These are phyloP conservation scores for Botrytis pseudocinerea DNA, from an alignment of 2,329 filamentous ascomycete genomes.

Conservation along the genomic window DNA sequence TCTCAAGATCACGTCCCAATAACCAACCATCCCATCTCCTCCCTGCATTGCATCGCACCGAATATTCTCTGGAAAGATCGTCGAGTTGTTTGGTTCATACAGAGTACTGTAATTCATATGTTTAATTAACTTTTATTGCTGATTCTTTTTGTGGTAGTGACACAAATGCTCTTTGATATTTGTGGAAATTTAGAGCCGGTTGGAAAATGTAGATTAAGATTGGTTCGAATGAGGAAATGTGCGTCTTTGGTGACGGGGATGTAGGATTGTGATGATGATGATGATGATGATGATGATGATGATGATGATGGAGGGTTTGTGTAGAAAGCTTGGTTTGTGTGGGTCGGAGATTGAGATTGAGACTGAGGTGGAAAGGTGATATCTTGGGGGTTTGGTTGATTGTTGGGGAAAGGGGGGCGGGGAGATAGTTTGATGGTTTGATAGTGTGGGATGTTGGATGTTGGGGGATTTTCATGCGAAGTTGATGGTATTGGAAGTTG, in stretches of 20 bases:
- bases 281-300: not conserved
- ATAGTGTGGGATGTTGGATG: not conserved
- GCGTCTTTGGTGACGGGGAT: not conserved
- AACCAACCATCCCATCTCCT: too few species aligned
- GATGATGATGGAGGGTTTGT: not conserved
- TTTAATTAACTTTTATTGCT: too few species aligned
- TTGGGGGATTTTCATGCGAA: not conserved
- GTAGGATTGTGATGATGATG: not conserved
- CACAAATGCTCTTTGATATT: not conserved
- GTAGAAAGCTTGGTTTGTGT: fast-evolving
- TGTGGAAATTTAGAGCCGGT: not conserved
- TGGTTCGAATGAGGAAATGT: not conserved
- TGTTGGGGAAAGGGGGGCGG: too few species aligned
- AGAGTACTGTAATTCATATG: too few species aligned
- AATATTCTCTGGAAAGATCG: too few species aligned
- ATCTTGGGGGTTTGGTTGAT: not conserved
- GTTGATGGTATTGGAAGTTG: too few species aligned
- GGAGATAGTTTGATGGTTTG: not conserved
- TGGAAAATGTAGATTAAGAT: fast-evolving
- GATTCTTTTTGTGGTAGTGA: too few species aligned
- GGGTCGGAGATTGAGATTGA: too few species aligned
- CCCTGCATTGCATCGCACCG: too few species aligned
- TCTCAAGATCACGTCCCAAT: too few species aligned
- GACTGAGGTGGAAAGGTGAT: not conserved
- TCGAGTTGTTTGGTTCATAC: too few species aligned